Evolutionary conservation across 208 protist genomes (phyloP).

Genomic region (Acanthamoeba castellanii): DNA sequence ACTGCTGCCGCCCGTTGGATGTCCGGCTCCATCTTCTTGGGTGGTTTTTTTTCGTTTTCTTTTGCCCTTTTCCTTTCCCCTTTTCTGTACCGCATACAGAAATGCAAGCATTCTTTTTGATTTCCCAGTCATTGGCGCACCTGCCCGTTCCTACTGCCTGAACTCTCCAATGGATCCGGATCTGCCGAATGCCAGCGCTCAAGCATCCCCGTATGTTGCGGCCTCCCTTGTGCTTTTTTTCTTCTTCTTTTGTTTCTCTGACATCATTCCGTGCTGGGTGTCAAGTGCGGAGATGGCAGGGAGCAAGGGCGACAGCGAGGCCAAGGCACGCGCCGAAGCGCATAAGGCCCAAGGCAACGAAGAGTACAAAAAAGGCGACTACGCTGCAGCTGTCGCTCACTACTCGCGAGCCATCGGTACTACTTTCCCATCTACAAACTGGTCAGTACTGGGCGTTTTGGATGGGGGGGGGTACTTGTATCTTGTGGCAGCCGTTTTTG

Average conservation of each 20-base stretch:
- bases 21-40: too few species aligned
- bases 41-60: too few species aligned
- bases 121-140: neutral
- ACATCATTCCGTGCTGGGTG: too few species aligned
- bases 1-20: too few species aligned
- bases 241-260: too few species aligned
- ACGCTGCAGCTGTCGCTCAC: neutral
- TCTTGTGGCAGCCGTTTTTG: neutral
- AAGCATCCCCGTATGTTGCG: too few species aligned
- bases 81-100: neutral
- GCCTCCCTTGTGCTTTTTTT: too few species aligned
- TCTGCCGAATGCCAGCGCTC: too few species aligned
- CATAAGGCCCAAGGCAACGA: constrained; percentile 36
- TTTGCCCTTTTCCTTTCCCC: neutral
- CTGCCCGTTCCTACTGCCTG: too few species aligned
- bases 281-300: too few species aligned
- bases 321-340: constrained; percentile 5
- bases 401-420: constrained; percentile 62
- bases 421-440: neutral
- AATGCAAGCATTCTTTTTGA: neutral
- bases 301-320: neutral
- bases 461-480: neutral
- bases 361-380: constrained; percentile 46
- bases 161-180: too few species aligned
- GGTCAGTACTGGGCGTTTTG: too few species aligned